phyloP scores from a whole-genome alignment of 2,329 filamentous ascomycete species.

The Whalleya microplaca region DNA sequence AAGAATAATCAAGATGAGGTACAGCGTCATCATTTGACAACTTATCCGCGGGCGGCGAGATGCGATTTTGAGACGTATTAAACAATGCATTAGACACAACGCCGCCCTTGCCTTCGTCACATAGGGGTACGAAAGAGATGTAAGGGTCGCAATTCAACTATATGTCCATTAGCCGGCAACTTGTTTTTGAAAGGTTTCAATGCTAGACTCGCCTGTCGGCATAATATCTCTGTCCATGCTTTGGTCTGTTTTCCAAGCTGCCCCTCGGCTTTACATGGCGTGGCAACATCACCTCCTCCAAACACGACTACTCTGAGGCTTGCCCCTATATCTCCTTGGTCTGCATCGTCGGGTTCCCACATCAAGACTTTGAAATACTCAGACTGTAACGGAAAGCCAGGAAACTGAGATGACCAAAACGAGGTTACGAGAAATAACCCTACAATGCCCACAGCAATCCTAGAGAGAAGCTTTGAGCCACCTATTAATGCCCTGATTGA shows the following conservation, averaged over 20 bases:
- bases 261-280: slow-evolving; percentile 35
- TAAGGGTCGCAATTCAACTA: slow-evolving; percentile 52
- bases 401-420: slow-evolving; percentile 15
- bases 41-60: slow-evolving; percentile 6
- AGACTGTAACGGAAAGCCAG: slow-evolving; percentile 5
- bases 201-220: slow-evolving; percentile 45
- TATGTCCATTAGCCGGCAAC: slow-evolving; percentile 14
- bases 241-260: slow-evolving; percentile 15
- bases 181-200: background rate
- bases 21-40: slow-evolving; percentile 40
- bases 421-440: slow-evolving; percentile 25
- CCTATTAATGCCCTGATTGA: slow-evolving; percentile 23
- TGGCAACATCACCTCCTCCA: slow-evolving; percentile 53
- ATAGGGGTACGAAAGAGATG: slow-evolving; percentile 49
- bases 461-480: slow-evolving; percentile 24
- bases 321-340: slow-evolving; percentile 21
- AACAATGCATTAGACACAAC: slow-evolving; percentile 61
- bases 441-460: slow-evolving; percentile 21
- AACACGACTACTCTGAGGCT: slow-evolving; percentile 56
- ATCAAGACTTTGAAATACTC: slow-evolving; percentile 12
- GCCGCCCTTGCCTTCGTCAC: slow-evolving; percentile 54
- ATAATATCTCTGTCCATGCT: slow-evolving; percentile 54
- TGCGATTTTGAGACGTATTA: slow-evolving; percentile 46
- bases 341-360: slow-evolving; percentile 8
- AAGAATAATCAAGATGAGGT: slow-evolving; percentile 45